A percentile compares a stretch with the other conserved stretches of the same genome.
phyloP scores from a whole-genome alignment of 192 early-diverging fungal genomes.

The Blastocladiella britannica region DNA sequence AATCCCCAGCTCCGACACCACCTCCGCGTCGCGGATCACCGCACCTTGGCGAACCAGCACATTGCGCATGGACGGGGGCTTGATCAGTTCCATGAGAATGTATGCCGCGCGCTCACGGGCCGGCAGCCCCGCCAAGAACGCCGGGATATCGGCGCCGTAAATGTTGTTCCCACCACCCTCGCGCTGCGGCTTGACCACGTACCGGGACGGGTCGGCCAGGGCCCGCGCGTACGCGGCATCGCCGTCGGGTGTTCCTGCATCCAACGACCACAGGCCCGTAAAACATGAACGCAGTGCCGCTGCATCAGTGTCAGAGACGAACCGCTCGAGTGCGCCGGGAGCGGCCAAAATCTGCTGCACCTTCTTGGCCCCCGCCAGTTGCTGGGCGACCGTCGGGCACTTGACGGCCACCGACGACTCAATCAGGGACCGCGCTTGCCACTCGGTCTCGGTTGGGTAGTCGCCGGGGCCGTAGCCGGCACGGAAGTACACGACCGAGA shows the following conservation, averaged over 20 bases:
- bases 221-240: slow-evolving; percentile 42
- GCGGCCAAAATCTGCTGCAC: slow-evolving; percentile 77
- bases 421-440: slow-evolving; percentile 66
- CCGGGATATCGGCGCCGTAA: slow-evolving; percentile 65
- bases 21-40: slow-evolving; percentile 39
- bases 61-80: slow-evolving; percentile 49
- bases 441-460: slow-evolving; percentile 61
- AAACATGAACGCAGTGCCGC: slow-evolving; percentile 42
- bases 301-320: slow-evolving; percentile 15
- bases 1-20: slow-evolving; percentile 82
- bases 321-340: slow-evolving; percentile 62
- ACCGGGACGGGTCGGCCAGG: slow-evolving; percentile 36
- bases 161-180: slow-evolving; percentile 93
- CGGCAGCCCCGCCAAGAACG: slow-evolving; percentile 24
- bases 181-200: slow-evolving; percentile 88
- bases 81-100: slow-evolving; percentile 96
- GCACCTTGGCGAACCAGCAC: slow-evolving; percentile 56
- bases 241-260: slow-evolving; percentile 34
- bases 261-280: slow-evolving; percentile 78
- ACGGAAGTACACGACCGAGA: slow-evolving; percentile 76
- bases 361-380: slow-evolving; percentile 88
- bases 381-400: slow-evolving; percentile 74
- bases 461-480: slow-evolving; percentile 80
- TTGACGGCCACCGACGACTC: slow-evolving; percentile 68
- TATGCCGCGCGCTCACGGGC: slow-evolving; percentile 53